Base-by-base conservation (phyloP, 1,284 basidiomycete species). In the Singerocomus inundabilis region DNA sequence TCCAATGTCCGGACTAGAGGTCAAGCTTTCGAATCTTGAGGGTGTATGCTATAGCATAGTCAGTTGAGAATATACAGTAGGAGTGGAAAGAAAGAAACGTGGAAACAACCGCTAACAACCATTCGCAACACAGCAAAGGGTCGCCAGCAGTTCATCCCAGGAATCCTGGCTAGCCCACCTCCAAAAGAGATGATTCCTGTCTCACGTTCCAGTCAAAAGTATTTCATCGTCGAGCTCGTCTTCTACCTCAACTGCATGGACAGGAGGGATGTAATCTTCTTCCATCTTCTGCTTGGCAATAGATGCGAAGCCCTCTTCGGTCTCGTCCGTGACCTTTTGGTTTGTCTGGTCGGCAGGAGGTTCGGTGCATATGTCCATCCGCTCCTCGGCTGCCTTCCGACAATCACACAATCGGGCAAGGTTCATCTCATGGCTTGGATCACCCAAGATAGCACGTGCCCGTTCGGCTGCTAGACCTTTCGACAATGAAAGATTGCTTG, bases 401-500 rank as follows among this genome's bases (percentile, higher is more conserved):
- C 86, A 89, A 43, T 74, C 67, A 58, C 86, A 89, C n/a, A 88
- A 44, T 11, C 69, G 64, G 0, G 58, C 53, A 30, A 88, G 65
- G 29, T 63, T 68, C 46, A 73, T 72, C 2, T 75, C 72, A 24
- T 74, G 76, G 13, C 58, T 60, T 3, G 68, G 53, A 51, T 86
- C 77, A 45, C 69, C 70, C 46, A 90, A 70, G 29, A 79, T 64
- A 16, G 67, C 61, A 28, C 79, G 68, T 0, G 86, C 85, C 18
- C 75, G 70, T 61, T 85, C 82, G 2, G 85, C 77, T 4, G 79
- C 85, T 37, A 82, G 73, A 25, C 82, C 82, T 59, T 82, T 86
- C 2, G 84, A 81, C 25, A 87, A 71, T 6, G 75, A 72, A 26
- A 75, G 66, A 52, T 79, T 85, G 6, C 70, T 59, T 5, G 81